Conservation (phyloP, 139 green algal genomes). For the Micromonas pusilla region DNA sequence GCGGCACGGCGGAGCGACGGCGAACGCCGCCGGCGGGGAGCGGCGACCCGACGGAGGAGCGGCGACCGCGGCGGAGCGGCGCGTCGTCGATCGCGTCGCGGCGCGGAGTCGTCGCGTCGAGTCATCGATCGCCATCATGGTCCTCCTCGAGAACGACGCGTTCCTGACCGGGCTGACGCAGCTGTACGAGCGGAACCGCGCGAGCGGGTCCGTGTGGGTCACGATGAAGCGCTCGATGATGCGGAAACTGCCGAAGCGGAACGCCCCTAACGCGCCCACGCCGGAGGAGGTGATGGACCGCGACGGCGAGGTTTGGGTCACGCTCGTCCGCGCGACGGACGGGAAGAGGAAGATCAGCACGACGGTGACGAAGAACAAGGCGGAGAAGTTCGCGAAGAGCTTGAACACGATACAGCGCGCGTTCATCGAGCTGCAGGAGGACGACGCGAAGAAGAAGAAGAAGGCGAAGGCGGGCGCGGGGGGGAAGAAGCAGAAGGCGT, state of each 20-base stretch:
- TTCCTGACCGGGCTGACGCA: constrained; percentile 71
- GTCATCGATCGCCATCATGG: constrained; percentile 36
- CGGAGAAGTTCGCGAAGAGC: constrained; percentile 10
- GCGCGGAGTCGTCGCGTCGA: too few relatives aligned
- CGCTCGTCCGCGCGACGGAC: constrained; percentile 66
- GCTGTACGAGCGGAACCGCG: constrained; percentile 60
- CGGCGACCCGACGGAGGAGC: too few relatives aligned
- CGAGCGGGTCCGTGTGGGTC: constrained; percentile 48
- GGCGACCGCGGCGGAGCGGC: too few relatives aligned
- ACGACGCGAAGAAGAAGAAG: neutral
- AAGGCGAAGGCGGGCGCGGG: neutral
- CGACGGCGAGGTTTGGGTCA: constrained; percentile 48
- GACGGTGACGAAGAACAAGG: constrained; percentile 42
- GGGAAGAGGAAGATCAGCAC: constrained; percentile 73
- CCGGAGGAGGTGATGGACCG: neutral
- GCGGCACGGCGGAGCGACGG: too few relatives aligned
- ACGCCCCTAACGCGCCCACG: neutral
- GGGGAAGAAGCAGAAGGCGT: neutral
- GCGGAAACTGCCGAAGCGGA: neutral
- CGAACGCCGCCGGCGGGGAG: too few relatives aligned
- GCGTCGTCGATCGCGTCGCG: too few relatives aligned
- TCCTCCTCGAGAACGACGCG: constrained; percentile 56
- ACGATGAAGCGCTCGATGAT: constrained; percentile 59
- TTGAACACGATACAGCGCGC: neutral
- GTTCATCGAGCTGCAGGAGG: constrained; percentile 1